These are phyloP conservation scores for Ascodesmis nigricans DNA, from an alignment of 495 filamentous ascomycete species.

Conservation along the genomic window DNA sequence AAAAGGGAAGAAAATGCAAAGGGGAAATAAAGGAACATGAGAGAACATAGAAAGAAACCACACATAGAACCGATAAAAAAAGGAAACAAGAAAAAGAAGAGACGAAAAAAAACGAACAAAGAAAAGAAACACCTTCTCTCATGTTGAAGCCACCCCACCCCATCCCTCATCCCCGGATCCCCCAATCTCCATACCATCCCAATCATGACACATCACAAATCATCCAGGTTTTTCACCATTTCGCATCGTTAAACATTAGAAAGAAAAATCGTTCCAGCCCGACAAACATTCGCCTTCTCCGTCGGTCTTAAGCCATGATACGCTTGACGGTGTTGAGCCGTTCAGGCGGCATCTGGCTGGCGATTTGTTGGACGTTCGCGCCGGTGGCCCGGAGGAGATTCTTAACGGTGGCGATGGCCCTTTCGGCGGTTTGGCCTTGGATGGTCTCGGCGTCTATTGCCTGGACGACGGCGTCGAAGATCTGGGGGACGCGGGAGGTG, in stretches of 20 bases:
- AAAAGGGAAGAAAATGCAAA: background rate
- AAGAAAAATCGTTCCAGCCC: no score
- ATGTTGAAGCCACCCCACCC: no score
- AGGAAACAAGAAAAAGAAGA: background rate
- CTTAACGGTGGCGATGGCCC: constrained; percentile 53
- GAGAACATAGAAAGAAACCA: background rate
- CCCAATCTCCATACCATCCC: no score
- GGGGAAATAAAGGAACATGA: background rate
- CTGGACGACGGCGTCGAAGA: constrained; percentile 63
- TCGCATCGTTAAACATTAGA: no score
- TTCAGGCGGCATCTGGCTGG: constrained; percentile 48
- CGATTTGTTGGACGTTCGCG: constrained; percentile 44
- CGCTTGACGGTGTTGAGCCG: constrained; percentile 52
- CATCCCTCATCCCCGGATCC: no score
- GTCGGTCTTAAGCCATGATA: no score
- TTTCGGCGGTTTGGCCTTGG: constrained; percentile 52
- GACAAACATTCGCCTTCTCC: no score
- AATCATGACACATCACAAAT: no score
- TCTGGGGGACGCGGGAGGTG: constrained; percentile 44
- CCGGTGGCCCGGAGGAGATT: constrained; percentile 44
- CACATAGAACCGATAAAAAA: constrained; percentile 1
- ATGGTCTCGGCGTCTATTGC: constrained; percentile 80
- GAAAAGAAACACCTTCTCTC: background rate
- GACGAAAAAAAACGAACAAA: background rate
- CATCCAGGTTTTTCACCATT: no score